Base-by-base conservation (phyloP, 805 yeast genomes). In the Cyberlindnera sargentensis region DNA sequence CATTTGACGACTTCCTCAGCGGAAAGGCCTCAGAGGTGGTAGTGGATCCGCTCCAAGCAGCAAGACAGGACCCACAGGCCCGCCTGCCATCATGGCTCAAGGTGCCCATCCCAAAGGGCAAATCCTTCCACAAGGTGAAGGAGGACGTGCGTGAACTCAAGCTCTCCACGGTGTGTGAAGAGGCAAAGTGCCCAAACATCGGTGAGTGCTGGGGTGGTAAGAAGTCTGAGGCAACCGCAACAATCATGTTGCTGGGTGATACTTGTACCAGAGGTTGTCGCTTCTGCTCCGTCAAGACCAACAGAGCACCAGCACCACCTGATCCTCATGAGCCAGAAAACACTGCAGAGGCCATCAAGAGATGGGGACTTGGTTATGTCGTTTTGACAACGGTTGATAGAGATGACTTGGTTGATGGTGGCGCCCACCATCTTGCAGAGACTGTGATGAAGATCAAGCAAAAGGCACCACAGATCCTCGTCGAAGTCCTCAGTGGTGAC, bases 181-280 rank as follows among this genome's bases (percentile, higher is more conserved):
- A 93, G 60, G 99, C 99, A 4, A 83, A 93, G 60, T 93, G 99
- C 66, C 99, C 99, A n/a, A 93, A 93, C 63, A 93, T 93, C 49
- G 96, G 98, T 41, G 99, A 93, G 63, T 93, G 99, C 66, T 93
- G 99, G 99, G 98, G 99, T 44, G 99, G 99, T 29, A 63, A 70
- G 26, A 83, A 90, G 62, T 78, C 91, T 6, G 91, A 88, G 50
- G 97, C 99, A 4, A 88, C 96, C 6, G 96, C 96, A 5, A 93
- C 99, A 2, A 93, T 93, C 54, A 93, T 93, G 99, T 71, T 93
- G 46, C 74, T 93, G 76, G 99, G 99, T 48, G 99, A 93, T 57
- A 93, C 99, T 1, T 93, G 99, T 67, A 93, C 99, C 1, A 76
- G 99, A 67, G 99, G 99, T n/a, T 93, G 99, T 62, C 74, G 99